Conservation (phyloP, 441 rosid genomes). For the Melastoma candidum region DNA sequence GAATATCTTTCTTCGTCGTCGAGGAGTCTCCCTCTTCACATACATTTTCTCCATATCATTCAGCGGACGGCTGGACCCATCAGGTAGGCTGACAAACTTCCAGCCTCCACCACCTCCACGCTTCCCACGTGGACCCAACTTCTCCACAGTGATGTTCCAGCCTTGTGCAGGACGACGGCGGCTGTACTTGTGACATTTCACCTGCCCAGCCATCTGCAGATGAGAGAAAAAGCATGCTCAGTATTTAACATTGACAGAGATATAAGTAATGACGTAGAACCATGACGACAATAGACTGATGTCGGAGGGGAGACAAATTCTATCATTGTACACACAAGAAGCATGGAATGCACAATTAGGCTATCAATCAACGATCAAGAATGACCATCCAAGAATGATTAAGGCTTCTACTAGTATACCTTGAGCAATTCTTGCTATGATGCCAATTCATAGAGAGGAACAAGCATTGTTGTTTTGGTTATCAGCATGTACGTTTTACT, state of each 20-base stretch:
- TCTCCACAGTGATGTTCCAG: conserved; percentile 79
- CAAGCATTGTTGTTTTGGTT: too few species aligned
- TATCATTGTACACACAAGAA: too few species aligned
- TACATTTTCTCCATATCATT: conserved; percentile 75
- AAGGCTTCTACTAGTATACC: too few species aligned
- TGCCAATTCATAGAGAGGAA: too few species aligned
- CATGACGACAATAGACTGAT: too few species aligned
- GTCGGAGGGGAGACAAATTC: too few species aligned
- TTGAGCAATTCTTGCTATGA: too few species aligned
- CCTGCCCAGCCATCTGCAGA: conserved; percentile 56
- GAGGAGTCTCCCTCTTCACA: conserved; percentile 72
- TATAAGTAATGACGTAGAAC: too few species aligned
- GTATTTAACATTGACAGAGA: not conserved
- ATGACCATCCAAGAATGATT: too few species aligned
- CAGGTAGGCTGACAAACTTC: conserved; percentile 82
- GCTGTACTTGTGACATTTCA: conserved; percentile 75
- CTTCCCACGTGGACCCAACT: conserved; percentile 61
- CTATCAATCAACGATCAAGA: too few species aligned
- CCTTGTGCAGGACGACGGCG: conserved; percentile 63
- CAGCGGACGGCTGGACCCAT: conserved; percentile 76
- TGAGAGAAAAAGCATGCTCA: not conserved
- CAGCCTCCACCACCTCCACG: conserved; percentile 88
- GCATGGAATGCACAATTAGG: too few species aligned
- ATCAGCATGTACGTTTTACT: too few species aligned
- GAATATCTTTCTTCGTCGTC: conserved; percentile 58